Conservation (phyloP, 176 grass and related monocot species). For the Bonia amplexicaulis region DNA sequence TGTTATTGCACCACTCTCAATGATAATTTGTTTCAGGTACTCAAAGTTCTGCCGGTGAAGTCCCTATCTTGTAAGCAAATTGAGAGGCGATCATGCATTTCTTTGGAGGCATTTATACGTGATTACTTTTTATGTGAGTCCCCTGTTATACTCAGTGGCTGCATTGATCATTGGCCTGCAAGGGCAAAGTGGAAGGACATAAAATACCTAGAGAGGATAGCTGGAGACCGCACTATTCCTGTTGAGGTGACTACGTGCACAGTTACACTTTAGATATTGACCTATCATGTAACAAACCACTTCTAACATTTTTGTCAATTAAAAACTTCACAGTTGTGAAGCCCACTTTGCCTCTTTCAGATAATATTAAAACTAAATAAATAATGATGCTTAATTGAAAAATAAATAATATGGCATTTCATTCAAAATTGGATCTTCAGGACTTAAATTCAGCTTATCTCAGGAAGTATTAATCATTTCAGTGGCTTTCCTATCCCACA, state of each 20-base stretch:
- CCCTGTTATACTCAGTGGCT: constrained; percentile 86
- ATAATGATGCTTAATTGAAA: not conserved
- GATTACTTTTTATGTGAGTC: constrained; percentile 84
- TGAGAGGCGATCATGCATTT: constrained; percentile 61
- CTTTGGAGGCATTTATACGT: constrained; percentile 86
- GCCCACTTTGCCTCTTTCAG: not conserved
- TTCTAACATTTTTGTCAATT: not conserved
- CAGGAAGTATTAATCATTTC: not conserved
- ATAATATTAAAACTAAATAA: not conserved
- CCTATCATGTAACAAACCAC: not conserved
- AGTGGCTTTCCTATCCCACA: not conserved
- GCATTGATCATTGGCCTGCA: constrained; percentile 92
- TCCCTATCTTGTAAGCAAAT: constrained; percentile 83
- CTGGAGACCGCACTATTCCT: constrained; percentile 83
- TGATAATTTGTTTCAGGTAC: constrained; percentile 45
- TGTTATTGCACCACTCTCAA: not conserved
- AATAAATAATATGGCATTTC: not conserved
- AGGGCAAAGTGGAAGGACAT: constrained; percentile 88
- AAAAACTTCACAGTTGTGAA: not conserved
- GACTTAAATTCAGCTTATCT: constrained; percentile 3
- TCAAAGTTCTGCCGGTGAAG: constrained; percentile 62
- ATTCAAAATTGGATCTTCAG: not conserved
- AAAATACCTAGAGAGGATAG: constrained; percentile 71
- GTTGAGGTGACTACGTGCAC: constrained; percentile 64
- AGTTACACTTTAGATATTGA: constrained; percentile 1